Percentiles rank a stretch among this genome's conserved stretches.
Evolutionary conservation across 371 early-diverging fungal genomes (phyloP).

Genomic region (Apophysomyces sp.): DNA sequence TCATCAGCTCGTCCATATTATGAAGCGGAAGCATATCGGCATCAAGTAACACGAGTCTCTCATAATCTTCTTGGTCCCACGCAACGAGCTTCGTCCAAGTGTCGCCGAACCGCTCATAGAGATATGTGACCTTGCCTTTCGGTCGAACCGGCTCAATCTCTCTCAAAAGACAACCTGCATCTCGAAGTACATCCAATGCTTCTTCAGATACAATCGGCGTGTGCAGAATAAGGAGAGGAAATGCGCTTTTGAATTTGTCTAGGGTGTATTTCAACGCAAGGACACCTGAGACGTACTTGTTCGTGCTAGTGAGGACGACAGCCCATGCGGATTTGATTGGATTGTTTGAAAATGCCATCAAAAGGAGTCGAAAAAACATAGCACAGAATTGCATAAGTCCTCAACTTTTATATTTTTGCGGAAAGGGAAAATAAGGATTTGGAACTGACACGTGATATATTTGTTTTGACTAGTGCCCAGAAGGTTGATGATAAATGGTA

Average conservation of each 20-base stretch:
- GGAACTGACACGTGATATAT: too few species aligned
- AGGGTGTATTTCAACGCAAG: conserved; percentile 49
- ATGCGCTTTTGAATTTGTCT: conserved; percentile 47
- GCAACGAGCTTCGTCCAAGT: conserved; percentile 88
- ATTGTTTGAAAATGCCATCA: background rate
- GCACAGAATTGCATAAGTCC: too few species aligned
- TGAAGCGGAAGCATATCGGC: conserved; percentile 80
- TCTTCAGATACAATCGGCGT: conserved; percentile 39
- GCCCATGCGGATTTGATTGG: conserved; percentile 13
- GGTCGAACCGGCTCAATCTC: conserved; percentile 72
- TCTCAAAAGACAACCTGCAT: conserved; percentile 64
- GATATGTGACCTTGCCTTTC: conserved; percentile 63
- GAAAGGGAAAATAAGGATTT: too few species aligned
- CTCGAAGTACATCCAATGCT: conserved; percentile 33
- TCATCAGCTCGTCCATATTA: conserved; percentile 74
- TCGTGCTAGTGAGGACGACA: conserved; percentile 11
- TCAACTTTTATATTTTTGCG: too few species aligned
- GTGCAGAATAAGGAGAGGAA: conserved; percentile 64
- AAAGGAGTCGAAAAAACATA: too few species aligned
- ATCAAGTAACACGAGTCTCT: conserved; percentile 77
- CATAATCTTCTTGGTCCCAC: conserved; percentile 66
- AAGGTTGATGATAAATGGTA: too few species aligned
- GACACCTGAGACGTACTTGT: conserved; percentile 16
- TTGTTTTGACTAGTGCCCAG: too few species aligned
- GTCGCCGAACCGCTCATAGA: conserved; percentile 30